Conservation (phyloP, 1,284 basidiomycete genomes). For the Marasmius sp. region DNA sequence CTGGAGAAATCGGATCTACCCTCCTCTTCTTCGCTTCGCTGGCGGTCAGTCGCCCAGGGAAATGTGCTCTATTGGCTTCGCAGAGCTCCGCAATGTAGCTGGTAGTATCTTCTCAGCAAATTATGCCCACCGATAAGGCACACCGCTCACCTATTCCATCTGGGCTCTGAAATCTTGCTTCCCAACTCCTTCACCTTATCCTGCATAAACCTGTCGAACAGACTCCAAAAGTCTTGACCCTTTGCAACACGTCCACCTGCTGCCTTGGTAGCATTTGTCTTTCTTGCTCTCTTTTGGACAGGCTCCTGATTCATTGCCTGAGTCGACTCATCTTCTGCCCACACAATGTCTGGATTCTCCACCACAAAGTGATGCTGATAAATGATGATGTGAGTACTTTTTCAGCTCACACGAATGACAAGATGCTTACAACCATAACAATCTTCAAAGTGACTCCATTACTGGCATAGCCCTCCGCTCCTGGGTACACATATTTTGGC, state of each 20-base stretch:
- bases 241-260: not conserved
- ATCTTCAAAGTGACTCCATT: not conserved
- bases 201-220: not conserved
- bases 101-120: no score
- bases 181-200: not conserved
- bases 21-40: no score
- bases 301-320: no score
- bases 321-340: not conserved
- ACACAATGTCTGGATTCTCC: not conserved
- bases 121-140: no score
- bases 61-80: no score
- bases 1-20: no score
- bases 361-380: not conserved
- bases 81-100: no score
- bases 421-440: not conserved
- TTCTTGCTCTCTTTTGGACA: not conserved
- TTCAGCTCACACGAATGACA: no score
- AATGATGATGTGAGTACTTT: no score
- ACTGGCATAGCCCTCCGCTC: not conserved
- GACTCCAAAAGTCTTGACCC: not conserved
- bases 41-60: no score
- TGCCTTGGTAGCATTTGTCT: not conserved
- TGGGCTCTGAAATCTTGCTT: not conserved
- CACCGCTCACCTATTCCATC: not conserved
- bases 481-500: not conserved